These are phyloP conservation scores for Thielaviopsis ethacetica DNA, from an alignment of 2,329 filamentous ascomycete species.

Conservation along the genomic window DNA sequence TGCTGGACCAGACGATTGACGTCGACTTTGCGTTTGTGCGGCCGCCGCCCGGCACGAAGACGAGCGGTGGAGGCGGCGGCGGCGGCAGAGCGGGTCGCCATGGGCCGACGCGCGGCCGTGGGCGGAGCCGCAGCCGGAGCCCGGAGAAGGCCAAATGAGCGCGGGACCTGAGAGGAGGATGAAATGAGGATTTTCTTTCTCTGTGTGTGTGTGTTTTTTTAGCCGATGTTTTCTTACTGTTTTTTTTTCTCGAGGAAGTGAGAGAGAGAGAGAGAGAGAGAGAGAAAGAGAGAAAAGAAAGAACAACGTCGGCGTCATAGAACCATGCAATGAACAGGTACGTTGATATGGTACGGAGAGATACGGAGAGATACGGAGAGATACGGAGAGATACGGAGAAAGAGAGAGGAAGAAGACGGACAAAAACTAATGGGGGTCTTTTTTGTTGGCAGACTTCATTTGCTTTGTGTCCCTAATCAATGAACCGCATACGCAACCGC, in stretches of 20 bases:
- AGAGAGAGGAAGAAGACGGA: not conserved
- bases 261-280: not conserved
- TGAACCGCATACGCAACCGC: not conserved
- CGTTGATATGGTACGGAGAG: not conserved
- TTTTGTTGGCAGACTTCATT: not conserved
- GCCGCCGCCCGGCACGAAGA: slow-evolving; percentile 47
- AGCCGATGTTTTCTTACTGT: not conserved
- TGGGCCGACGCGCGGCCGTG: slow-evolving; percentile 16
- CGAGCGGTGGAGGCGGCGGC: slow-evolving; percentile 22
- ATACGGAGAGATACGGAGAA: not conserved
- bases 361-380: not conserved
- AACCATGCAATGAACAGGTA: not conserved
- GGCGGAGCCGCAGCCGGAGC: slow-evolving; percentile 32
- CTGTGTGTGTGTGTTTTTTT: no score
- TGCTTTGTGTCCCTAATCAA: not conserved
- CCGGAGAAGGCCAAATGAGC: slow-evolving; percentile 14
- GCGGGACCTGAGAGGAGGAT: not conserved
- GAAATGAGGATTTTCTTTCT: not conserved
- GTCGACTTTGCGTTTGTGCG: slow-evolving; percentile 79
- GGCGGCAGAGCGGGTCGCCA: slow-evolving; percentile 20
- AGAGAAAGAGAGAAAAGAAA: not conserved
- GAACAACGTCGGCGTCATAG: not conserved
- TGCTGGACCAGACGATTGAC: slow-evolving; percentile 64
- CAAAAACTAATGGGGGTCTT: not conserved
- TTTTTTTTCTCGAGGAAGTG: not conserved